Percentiles rank a stretch among this genome's conserved stretches.
Evolutionary conservation across 495 filamentous ascomycete genomes (phyloP).

Genomic region (Entonaema liquescens): DNA sequence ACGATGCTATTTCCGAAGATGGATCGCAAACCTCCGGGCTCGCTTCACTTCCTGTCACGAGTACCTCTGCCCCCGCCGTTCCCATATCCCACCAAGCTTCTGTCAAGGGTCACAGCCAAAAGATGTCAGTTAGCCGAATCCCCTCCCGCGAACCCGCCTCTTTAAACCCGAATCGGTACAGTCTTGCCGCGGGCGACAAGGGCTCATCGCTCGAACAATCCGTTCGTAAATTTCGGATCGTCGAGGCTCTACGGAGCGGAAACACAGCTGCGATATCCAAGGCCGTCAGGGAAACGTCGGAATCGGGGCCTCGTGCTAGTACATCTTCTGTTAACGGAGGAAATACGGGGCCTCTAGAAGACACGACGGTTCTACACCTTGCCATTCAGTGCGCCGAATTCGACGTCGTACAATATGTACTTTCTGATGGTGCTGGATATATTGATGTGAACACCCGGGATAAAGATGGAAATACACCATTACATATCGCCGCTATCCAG

Average conservation of each 20-base stretch:
- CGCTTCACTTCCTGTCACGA: slow-evolving; percentile 46
- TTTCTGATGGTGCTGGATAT: slow-evolving; percentile 71
- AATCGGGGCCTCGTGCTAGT: slow-evolving; percentile 58
- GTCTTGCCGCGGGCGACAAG: slow-evolving; percentile 46
- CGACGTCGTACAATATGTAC: slow-evolving; percentile 93
- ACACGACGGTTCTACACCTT: slow-evolving; percentile 88
- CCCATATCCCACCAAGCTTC: slow-evolving; percentile 50
- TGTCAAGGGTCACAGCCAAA: slow-evolving; percentile 51
- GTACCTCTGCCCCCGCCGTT: slow-evolving; percentile 44
- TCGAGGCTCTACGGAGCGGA: slow-evolving; percentile 88
- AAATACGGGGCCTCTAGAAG: slow-evolving; percentile 64
- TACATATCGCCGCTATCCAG: slow-evolving; percentile 87
- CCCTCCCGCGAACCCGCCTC: slow-evolving; percentile 44
- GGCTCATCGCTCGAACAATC: slow-evolving; percentile 86
- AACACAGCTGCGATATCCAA: slow-evolving; percentile 90
- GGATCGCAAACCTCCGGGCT: slow-evolving; percentile 47
- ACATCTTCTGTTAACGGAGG: slow-evolving; percentile 62
- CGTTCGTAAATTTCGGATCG: slow-evolving; percentile 90
- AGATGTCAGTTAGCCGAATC: slow-evolving; percentile 54
- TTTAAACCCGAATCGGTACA: slow-evolving; percentile 42
- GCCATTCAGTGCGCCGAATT: slow-evolving; percentile 97
- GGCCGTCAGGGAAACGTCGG: slow-evolving; percentile 76
- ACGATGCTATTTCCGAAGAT: slow-evolving; percentile 53
- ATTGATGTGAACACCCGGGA: slow-evolving; percentile 91
- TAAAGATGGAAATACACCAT: slow-evolving; percentile 89